A percentile compares a stretch with the other conserved stretches of the same genome.
phyloP scores from a whole-genome alignment of 768 basidiomycete species.

The Trametes meyenii region DNA sequence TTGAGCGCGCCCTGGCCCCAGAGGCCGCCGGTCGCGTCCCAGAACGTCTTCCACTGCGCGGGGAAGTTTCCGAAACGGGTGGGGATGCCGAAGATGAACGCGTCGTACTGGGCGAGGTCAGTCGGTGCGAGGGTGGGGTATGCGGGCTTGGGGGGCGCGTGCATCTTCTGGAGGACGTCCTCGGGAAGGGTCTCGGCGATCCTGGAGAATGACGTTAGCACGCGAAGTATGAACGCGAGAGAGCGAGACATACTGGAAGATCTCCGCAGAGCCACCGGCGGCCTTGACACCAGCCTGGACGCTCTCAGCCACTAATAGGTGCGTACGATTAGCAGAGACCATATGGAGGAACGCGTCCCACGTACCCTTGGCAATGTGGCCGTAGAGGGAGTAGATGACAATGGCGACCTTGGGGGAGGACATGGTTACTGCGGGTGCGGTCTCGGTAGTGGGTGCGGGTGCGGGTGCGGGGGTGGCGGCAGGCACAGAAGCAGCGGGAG shows the following conservation, averaged over 20 bases:
- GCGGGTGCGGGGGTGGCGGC: conserved; percentile 11
- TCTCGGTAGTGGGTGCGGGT: conserved; percentile 10
- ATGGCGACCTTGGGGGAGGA: conserved; percentile 62
- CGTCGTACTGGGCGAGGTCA: conserved; percentile 67
- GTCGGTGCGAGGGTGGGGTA: conserved; percentile 70
- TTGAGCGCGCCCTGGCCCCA: conserved; percentile 62
- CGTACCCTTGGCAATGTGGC: conserved; percentile 71
- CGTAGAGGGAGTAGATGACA: conserved; percentile 75
- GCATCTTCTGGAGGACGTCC: conserved; percentile 68
- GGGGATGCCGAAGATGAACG: conserved; percentile 76
- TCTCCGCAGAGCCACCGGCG: conserved; percentile 48
- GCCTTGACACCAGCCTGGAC: conserved; percentile 45
- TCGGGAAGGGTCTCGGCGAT: conserved; percentile 77
- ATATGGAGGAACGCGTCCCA: conserved; percentile 13
- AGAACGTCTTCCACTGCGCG: conserved; percentile 82
- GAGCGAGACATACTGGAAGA: conserved; percentile 44
- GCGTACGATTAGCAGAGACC: conserved; percentile 1
- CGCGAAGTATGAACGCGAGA: background rate
- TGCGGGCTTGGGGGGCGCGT: conserved; percentile 69
- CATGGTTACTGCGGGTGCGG: conserved; percentile 15
- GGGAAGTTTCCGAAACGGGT: conserved; percentile 85
- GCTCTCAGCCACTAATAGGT: conserved; percentile 58
- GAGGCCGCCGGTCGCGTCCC: conserved; percentile 74
- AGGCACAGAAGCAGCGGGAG: conserved; percentile 2
- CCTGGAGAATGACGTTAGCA: conserved; percentile 38